A percentile compares a stretch with the other conserved stretches of the same genome.
phyloP scores from a whole-genome alignment of 2,329 filamentous ascomycete genomes.

The Drechslerella coelobrocha region DNA sequence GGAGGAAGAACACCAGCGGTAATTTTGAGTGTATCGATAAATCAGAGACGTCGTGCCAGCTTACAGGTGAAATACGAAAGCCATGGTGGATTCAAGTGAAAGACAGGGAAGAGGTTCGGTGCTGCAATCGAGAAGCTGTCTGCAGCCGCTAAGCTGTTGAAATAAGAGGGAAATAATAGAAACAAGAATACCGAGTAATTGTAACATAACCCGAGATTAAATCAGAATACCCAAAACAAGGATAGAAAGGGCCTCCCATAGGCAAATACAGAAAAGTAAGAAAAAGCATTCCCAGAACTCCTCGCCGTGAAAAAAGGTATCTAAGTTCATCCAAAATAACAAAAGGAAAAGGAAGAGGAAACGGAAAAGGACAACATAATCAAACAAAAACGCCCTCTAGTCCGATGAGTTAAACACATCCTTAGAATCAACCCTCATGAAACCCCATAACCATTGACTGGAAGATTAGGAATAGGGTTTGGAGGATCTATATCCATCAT shows the following conservation, averaged over 20 bases:
- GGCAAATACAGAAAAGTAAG: conserved; percentile 8
- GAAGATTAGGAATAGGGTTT: conserved; percentile 5
- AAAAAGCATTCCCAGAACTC: conserved; percentile 22
- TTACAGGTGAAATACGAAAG: background rate
- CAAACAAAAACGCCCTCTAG: conserved; percentile 26
- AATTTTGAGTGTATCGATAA: background rate
- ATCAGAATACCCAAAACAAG: conserved; percentile 24
- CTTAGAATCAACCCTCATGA: conserved; percentile 1
- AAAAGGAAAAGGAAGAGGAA: conserved; percentile 8
- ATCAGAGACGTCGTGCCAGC: conserved; percentile 1
- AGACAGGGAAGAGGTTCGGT: background rate
- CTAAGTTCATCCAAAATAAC: conserved; percentile 39
- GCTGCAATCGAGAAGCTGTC: background rate
- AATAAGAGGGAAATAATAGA: conserved; percentile 11
- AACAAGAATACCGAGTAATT: conserved; percentile 10
- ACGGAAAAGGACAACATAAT: conserved; percentile 11
- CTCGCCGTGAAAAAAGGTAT: conserved; percentile 45
- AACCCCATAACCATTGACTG: conserved; percentile 20
- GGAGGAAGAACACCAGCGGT: background rate
- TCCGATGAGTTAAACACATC: background rate
- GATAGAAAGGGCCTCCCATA: conserved; percentile 42
- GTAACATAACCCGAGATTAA: conserved; percentile 2
- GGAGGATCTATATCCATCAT: conserved; percentile 44
- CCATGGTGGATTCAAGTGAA: background rate
- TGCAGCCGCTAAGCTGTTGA: background rate